Conservation (phyloP, 345 rosid genomes). For the Linum usitatissimum region DNA sequence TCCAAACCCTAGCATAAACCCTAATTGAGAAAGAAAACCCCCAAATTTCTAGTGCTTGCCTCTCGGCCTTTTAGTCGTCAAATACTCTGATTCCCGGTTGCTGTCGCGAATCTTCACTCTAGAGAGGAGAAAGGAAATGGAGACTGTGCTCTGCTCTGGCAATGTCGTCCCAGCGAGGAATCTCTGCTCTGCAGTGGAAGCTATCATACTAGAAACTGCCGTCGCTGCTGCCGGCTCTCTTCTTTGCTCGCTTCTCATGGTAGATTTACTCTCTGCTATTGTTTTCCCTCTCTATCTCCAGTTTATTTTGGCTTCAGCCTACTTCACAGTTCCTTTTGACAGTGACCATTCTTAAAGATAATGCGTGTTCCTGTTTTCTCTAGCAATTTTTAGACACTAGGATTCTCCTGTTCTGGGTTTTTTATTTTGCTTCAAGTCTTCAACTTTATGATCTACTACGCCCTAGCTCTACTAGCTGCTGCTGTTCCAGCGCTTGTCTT, state of each 20-base stretch:
- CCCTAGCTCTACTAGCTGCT: too few relatives aligned
- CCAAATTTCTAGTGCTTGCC: neutral
- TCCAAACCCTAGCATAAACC: constrained; percentile 27
- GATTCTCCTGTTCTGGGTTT: neutral
- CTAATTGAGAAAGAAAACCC: constrained; percentile 7
- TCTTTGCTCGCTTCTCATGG: constrained; percentile 29
- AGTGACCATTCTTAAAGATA: neutral
- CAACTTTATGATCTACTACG: neutral
- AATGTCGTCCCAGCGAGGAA: constrained; percentile 16
- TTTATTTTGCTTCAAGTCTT: neutral
- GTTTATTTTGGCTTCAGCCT: neutral
- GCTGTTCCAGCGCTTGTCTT: too few relatives aligned
- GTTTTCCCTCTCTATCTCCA: neutral
- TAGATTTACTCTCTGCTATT: constrained; percentile 8
- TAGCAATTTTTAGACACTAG: too few relatives aligned
- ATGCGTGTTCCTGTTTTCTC: neutral
- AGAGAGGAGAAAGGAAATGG: constrained; percentile 8
- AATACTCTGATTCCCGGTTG: neutral
- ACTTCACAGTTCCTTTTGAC: neutral
- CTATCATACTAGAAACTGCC: constrained; percentile 25
- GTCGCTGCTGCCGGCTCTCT: constrained; percentile 25
- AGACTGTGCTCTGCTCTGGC: constrained; percentile 12
- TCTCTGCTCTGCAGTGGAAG: constrained; percentile 22
- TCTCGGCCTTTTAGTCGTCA: neutral
- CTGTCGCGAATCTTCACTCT: neutral